Evolutionary conservation across 192 early-diverging fungal genomes (phyloP).

Genomic region (Mortierella claussenii): DNA sequence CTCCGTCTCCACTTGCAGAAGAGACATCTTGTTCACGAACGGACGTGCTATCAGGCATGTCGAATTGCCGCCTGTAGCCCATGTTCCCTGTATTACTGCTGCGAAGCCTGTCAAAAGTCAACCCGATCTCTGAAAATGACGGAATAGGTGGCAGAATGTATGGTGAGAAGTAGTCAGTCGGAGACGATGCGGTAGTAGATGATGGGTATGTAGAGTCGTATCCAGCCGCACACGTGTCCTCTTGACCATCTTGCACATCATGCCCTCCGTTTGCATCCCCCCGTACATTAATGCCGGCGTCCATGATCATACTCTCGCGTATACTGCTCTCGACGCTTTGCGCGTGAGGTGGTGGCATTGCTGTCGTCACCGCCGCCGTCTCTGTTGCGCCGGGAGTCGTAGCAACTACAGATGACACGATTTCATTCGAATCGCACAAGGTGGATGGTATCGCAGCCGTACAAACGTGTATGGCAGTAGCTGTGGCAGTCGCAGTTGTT

Average conservation of each 20-base stretch:
- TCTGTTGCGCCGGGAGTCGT: neutral
- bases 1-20: neutral
- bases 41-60: no score
- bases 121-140: constrained; percentile 36
- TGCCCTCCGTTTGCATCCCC: no score
- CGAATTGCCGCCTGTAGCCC: neutral
- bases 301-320: no score
- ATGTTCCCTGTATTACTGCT: constrained; percentile 4
- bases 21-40: neutral
- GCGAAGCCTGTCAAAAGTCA: constrained; percentile 29
- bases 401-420: neutral
- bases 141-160: constrained; percentile 42
- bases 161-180: constrained; percentile 20
- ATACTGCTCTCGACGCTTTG: no score
- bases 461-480: no score
- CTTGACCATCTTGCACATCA: neutral
- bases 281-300: no score
- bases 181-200: constrained; percentile 12
- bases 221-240: neutral
- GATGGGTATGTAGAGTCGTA: constrained; percentile 4
- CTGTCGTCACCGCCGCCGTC: neutral
- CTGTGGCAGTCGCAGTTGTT: neutral
- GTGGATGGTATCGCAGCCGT: no score
- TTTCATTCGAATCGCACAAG: no score
- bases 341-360: neutral